These are phyloP conservation scores for Amoeboaphelidium protococcarum DNA, from an alignment of 371 early-diverging fungal species.

Conservation along the genomic window DNA sequence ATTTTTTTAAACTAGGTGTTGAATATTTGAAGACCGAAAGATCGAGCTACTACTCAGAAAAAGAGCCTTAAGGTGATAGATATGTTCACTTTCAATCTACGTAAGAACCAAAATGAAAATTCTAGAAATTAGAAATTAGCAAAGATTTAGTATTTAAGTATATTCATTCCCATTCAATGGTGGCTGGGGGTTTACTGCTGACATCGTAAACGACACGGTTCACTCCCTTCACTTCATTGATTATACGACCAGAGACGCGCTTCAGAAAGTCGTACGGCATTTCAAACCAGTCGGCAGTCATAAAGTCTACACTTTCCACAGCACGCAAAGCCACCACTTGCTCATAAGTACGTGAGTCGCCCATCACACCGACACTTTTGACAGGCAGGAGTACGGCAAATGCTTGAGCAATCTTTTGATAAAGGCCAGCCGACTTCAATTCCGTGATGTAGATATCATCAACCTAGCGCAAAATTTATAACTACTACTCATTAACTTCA, in stretches of 20 bases:
- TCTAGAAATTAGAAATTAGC: too few species aligned
- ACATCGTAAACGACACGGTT: constrained; percentile 92
- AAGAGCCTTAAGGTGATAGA: too few species aligned
- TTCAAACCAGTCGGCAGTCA: constrained; percentile 89
- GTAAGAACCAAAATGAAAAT: too few species aligned
- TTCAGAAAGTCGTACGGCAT: constrained; percentile 64
- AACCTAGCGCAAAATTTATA: constrained; percentile 71
- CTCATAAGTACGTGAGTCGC: constrained; percentile 90
- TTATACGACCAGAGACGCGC: constrained; percentile 69
- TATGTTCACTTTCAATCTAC: too few species aligned
- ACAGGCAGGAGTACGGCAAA: constrained; percentile 84
- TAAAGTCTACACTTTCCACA: constrained; percentile 83
- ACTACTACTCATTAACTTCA: constrained; percentile 72
- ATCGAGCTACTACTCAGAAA: too few species aligned
- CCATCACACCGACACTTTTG: constrained; percentile 92
- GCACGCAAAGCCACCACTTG: constrained; percentile 89
- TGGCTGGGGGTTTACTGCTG: constrained; percentile 5
- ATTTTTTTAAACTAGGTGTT: too few species aligned
- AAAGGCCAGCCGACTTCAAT: constrained; percentile 81
- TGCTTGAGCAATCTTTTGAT: constrained; percentile 86
- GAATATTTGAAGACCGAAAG: too few species aligned
- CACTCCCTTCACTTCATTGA: constrained; percentile 90
- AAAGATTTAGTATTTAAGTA: too few species aligned
- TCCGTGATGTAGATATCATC: constrained; percentile 92
- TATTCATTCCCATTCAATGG: constrained; percentile 7